A percentile compares a stretch with the other conserved stretches of the same genome.
Evolutionary conservation across 2,329 filamentous ascomycete genomes (phyloP).

Genomic region (Fusarium sterilihyphosum): DNA sequence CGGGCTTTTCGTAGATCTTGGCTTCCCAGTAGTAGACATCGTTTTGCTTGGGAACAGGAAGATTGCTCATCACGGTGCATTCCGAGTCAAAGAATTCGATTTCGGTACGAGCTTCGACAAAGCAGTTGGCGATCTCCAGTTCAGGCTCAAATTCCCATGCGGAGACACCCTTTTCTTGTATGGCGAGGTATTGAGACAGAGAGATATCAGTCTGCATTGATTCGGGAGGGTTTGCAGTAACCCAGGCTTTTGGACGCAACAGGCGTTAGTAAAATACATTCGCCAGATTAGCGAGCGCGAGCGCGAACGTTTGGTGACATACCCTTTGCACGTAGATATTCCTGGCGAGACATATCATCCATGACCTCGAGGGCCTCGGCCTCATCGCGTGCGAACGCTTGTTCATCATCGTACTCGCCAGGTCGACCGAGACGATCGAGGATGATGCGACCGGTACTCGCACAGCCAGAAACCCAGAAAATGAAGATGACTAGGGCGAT

Average conservation of each 20-base stretch:
- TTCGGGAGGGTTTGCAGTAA: conserved; percentile 93
- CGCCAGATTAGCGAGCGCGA: neutral
- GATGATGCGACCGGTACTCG: conserved; percentile 85
- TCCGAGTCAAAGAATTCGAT: conserved; percentile 99
- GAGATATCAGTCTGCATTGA: conserved; percentile 97
- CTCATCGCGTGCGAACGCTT: conserved; percentile 93
- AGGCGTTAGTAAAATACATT: conserved; percentile 25
- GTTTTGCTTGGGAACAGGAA: conserved; percentile 97
- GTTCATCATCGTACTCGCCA: conserved; percentile 97
- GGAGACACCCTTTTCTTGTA: conserved; percentile 99
- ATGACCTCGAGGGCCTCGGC: conserved; percentile 93
- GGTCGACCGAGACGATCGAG: conserved; percentile 92
- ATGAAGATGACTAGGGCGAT: conserved; percentile 90
- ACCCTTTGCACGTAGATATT: conserved; percentile 97
- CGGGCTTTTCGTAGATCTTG: conserved; percentile 98
- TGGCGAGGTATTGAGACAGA: conserved; percentile 94
- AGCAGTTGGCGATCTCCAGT: conserved; percentile 97
- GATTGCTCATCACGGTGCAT: conserved; percentile 95
- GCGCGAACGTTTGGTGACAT: conserved; percentile 41
- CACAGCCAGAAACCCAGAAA: conserved; percentile 78
- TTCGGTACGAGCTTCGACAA: conserved; percentile 94
- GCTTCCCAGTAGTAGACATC: conserved; percentile 99
- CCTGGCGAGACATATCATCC: conserved; percentile 90
- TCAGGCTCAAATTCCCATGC: conserved; percentile 99
- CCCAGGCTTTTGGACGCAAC: conserved; percentile 72